Percentiles rank a stretch among this genome's conserved stretches.
These are phyloP conservation scores for Alopecurus myosuroides DNA, from an alignment of 176 grass and related monocot genomes.

Conservation along the genomic window DNA sequence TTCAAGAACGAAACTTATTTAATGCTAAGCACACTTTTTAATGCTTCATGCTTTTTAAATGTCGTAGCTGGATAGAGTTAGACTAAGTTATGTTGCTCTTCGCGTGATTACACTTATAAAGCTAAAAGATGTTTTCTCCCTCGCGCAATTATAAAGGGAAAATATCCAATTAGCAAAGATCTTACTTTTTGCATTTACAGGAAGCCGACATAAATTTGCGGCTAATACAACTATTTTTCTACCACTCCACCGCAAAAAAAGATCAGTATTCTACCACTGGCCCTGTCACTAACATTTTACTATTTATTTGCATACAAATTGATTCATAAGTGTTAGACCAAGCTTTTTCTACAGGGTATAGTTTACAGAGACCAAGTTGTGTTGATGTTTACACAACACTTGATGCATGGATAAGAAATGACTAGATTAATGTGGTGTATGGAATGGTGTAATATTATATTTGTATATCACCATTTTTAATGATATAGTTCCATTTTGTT, in stretches of 20 bases:
- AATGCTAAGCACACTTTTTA: background rate
- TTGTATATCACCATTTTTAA: too few species aligned
- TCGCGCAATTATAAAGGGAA: background rate
- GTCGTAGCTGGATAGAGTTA: background rate
- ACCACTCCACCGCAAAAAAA: background rate
- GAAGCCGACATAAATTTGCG: background rate
- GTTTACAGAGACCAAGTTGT: too few species aligned
- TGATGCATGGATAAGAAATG: too few species aligned
- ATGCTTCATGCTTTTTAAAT: background rate
- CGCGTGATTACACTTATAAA: too few species aligned
- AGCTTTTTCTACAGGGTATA: too few species aligned
- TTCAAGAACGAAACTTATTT: background rate
- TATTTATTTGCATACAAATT: background rate
- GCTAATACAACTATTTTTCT: background rate
- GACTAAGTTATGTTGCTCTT: background rate
- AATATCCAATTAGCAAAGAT: background rate
- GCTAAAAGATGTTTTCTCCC: background rate
- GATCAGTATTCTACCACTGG: background rate
- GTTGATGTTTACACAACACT: background rate
- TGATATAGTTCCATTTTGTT: too few species aligned
- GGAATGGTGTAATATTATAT: too few species aligned
- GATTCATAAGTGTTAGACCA: background rate
- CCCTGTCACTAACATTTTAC: background rate
- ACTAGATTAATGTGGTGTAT: too few species aligned
- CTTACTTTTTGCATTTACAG: background rate